Evolutionary conservation across 805 yeast genomes (phyloP), one percentile per base, ranked within the genome.

Genomic region (Spencermartinsiella europaea): DNA sequence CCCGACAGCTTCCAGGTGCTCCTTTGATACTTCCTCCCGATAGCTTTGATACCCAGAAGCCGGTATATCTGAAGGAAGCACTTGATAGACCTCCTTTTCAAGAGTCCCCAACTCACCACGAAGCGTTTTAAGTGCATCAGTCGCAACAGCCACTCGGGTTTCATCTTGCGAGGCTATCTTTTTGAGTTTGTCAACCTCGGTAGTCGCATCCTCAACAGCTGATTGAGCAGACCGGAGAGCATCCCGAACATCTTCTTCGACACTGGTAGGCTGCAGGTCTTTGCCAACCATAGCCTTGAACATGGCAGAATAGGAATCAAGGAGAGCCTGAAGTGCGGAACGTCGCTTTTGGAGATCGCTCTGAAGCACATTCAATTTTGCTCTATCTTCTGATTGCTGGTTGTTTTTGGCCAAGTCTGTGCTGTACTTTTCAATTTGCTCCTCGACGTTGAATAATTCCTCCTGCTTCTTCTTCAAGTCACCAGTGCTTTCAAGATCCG

Each of bases 11-110:
- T 73, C 73, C 12, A 17, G 73, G 52, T 78, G 76, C 37, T 81
- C 83, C 15, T 73, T 74, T 56, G 86, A 91, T 3, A 82, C 69
- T 14, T 78, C 83, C 21, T 63, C 59, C 2, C 83, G 50, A 4
- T 75, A 68, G 0, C 64, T 66, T 31, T 76, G 78, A 58, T 79
- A 84, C 0, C 74, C 73, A 2, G 70, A 71, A 19, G 81, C 65
- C n/a, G 65, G 52, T 16, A 62, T 62, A 28, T 66, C 74, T 5
- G 69, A 73, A 3, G 70, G 73, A 5, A 73, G 52, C 10, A 63
- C 50, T 1, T 53, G 45, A 2, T 34, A 34, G 12, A 51, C 35
- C 34, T 48, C 49, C 21, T 27, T 37, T 19, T 45, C 42, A n/a
- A 46, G 34, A 4, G 16, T 12, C 27, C 20, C 22, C 8, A 38